Percentiles rank a stretch among this genome's conserved stretches.
phyloP scores from a whole-genome alignment of 345 rosid genomes.

The Murraya koenigii region DNA sequence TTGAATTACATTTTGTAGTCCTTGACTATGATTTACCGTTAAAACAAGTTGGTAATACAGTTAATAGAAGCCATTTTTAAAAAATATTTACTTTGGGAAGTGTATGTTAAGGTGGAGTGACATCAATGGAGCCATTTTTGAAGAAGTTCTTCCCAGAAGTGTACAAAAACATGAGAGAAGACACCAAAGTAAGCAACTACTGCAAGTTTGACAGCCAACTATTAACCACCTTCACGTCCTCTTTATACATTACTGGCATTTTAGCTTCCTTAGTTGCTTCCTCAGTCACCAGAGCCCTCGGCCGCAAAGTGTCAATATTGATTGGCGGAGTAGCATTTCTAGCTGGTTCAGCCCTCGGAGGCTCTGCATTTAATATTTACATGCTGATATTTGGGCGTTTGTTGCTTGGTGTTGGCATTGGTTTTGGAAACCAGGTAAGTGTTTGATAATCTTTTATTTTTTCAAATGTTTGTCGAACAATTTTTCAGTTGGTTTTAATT shows the following conservation, averaged over 20 bases:
- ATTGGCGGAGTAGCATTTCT: slow-evolving; percentile 59
- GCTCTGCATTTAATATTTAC: slow-evolving; percentile 47
- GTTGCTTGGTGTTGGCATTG: slow-evolving; percentile 70
- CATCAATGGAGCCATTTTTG: too few species aligned
- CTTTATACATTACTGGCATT: slow-evolving; percentile 30
- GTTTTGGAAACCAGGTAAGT: slow-evolving; percentile 72
- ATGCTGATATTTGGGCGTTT: slow-evolving; percentile 69
- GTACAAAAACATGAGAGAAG: too few species aligned
- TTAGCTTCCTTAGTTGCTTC: slow-evolving; percentile 61
- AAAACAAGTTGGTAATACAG: too few species aligned
- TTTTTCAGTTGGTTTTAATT: not conserved
- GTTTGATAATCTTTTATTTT: not conserved
- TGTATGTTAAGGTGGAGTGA: slow-evolving; percentile 17
- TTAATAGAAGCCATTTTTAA: too few species aligned
- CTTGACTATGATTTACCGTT: too few species aligned
- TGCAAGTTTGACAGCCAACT: too few species aligned
- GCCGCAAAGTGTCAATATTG: slow-evolving; percentile 67
- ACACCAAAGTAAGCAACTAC: too few species aligned
- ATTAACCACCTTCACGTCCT: too few species aligned
- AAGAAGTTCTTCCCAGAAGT: too few species aligned
- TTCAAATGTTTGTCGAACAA: not conserved
- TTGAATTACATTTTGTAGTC: too few species aligned
- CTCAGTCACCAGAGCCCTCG: slow-evolving; percentile 44
- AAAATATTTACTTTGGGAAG: too few species aligned
- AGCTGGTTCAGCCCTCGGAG: slow-evolving; percentile 55